Percentiles rank a stretch among this genome's conserved stretches.
These are phyloP conservation scores for Exophiala spinifera DNA, from an alignment of 2,329 filamentous ascomycete genomes.

Conservation along the genomic window DNA sequence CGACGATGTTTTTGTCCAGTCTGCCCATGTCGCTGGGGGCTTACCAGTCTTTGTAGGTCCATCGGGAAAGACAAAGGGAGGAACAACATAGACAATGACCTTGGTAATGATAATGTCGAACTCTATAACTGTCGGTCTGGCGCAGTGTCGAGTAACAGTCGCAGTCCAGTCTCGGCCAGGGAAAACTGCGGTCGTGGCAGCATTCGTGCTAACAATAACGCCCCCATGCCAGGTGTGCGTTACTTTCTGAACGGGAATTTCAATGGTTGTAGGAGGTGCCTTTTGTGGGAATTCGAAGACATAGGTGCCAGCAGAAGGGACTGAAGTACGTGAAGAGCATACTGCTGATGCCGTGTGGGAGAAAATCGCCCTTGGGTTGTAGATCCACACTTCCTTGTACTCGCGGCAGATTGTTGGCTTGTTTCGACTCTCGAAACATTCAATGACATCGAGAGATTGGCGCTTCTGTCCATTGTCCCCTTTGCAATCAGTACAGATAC, in stretches of 20 bases:
- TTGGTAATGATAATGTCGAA: constrained; percentile 7
- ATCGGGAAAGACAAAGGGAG: background rate
- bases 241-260: background rate
- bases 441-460: constrained; percentile 2
- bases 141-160: constrained; percentile 2
- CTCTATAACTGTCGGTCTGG: constrained; percentile 4
- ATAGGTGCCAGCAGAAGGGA: constrained; percentile 1
- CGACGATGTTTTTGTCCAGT: background rate
- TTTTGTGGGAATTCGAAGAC: constrained; percentile 7
- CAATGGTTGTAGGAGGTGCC: constrained; percentile 3
- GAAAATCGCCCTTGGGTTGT: background rate
- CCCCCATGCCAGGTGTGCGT: background rate
- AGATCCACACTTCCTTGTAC: constrained; percentile 2
- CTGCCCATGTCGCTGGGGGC: background rate
- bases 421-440: background rate
- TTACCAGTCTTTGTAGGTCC: too few relatives aligned
- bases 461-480: background rate
- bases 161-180: constrained; percentile 6
- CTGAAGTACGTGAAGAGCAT: background rate
- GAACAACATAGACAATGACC: constrained; percentile 4
- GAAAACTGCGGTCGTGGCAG: background rate
- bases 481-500: constrained; percentile 3
- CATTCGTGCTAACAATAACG: background rate
- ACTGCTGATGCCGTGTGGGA: background rate
- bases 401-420: background rate